Evolutionary conservation across 495 filamentous ascomycete species (phyloP), one percentile per base, ranked within the genome.

Genomic region (Penicillium soppii): DNA sequence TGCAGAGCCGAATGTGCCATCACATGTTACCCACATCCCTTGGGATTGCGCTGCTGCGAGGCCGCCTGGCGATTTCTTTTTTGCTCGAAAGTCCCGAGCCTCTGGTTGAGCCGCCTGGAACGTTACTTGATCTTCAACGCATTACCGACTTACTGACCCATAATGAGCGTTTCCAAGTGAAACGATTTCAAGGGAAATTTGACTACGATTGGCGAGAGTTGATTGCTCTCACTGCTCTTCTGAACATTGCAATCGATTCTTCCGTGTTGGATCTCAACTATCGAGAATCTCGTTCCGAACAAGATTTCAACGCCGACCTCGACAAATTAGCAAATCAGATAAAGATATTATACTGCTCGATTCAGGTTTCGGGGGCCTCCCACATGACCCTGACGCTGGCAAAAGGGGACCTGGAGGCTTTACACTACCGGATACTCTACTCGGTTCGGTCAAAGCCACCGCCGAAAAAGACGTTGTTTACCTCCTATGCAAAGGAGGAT

Each of bases 191-290:
- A 23, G 40, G 47, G 7, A 63, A 60, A 44, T 54, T n/a, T 6
- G 61, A 78, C 23, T 90, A 85, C 12, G 81, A 95, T 59, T 96
- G 86, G 67, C 71, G 72, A 9, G 70, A 79, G 35, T 78, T 97
- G 3, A 69, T 74, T 1, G 82, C 88, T 1, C 72, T 84, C 13
- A 72, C 85, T 2, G 70, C 74, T 12, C 76, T 95, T 43, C 75
- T 97, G 5, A 83, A 90, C 59, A 80, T 90, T 17, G 85, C 80
- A 21, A 76, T 96, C 22, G 90, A 88, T 58, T 79, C 82, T 30
- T 86, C 84, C 17, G 75, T 65, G 49, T 53, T 50, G 13, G 66
- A 62, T 30, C 33, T 65, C 13, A 50, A 46, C 4, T 68, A 75
- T 21, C 29, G 47, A 9, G 54, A 63, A 30, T 66, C 53, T 17